phyloP scores from a whole-genome alignment of 805 yeast genomes.

The Candida morakotiae region DNA sequence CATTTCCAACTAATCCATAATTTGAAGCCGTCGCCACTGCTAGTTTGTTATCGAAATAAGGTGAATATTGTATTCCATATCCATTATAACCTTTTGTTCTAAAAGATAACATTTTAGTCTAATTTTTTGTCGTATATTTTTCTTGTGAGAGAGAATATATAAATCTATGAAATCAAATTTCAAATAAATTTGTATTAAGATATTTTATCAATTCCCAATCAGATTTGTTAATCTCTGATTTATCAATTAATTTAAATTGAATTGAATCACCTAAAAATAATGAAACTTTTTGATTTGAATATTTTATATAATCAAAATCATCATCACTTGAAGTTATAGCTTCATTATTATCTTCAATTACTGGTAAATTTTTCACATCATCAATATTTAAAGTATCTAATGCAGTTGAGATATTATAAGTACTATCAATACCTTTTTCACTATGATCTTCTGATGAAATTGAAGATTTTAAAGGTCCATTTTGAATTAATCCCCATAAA shows the following conservation, averaged over 20 bases:
- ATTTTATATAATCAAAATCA: slow-evolving; percentile 73
- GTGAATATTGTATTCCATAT: slow-evolving; percentile 83
- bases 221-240: slow-evolving; percentile 23
- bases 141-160: background rate
- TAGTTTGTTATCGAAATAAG: slow-evolving; percentile 81
- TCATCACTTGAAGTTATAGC: slow-evolving; percentile 45
- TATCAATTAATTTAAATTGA: slow-evolving; percentile 47
- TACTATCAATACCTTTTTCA: slow-evolving; percentile 37
- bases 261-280: slow-evolving; percentile 73
- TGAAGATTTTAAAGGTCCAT: slow-evolving; percentile 37
- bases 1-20: slow-evolving; percentile 93
- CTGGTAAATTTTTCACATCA: slow-evolving; percentile 7
- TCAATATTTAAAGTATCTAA: slow-evolving; percentile 45
- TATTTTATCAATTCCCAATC: slow-evolving; percentile 29
- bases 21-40: slow-evolving; percentile 92
- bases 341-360: slow-evolving; percentile 24
- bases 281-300: slow-evolving; percentile 70
- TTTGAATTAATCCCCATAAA: slow-evolving; percentile 88
- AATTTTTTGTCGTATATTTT: background rate
- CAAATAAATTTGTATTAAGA: slow-evolving; percentile 30
- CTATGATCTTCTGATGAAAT: slow-evolving; percentile 12
- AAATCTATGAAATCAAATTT: background rate
- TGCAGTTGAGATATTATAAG: slow-evolving; percentile 32
- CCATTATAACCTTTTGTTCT: slow-evolving; percentile 83
- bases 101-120: slow-evolving; percentile 57